Evolutionary conservation across 352 stramenopile species (phyloP).

Genomic region (Globisporangium viniferum): DNA sequence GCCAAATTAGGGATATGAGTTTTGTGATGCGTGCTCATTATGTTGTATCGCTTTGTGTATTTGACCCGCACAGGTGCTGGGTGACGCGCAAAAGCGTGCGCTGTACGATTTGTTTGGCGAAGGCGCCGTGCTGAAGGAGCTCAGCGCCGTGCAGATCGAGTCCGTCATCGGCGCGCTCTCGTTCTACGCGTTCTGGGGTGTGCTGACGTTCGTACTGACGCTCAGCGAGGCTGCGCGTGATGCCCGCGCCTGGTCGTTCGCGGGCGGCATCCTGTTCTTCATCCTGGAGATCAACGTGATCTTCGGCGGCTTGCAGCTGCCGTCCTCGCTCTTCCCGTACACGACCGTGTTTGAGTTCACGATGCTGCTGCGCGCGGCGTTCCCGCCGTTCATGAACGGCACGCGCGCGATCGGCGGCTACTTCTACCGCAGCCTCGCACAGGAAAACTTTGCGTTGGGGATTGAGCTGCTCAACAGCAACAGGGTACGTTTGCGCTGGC

Average conservation of each 20-base stretch:
- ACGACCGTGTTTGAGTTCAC: conserved; percentile 92
- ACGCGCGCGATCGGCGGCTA: conserved; percentile 93
- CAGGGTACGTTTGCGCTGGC: conserved; percentile 31
- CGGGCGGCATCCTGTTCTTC: conserved; percentile 91
- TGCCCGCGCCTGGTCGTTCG: conserved; percentile 93
- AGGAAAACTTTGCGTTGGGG: conserved; percentile 70
- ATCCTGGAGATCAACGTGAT: conserved; percentile 92
- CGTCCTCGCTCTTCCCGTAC: conserved; percentile 62
- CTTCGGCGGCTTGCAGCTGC: conserved; percentile 56
- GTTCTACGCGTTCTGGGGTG: conserved; percentile 95
- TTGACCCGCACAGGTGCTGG: conserved; percentile 32
- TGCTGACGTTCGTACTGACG: conserved; percentile 95
- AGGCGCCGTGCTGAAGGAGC: conserved; percentile 84
- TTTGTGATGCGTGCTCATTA: too few species aligned
- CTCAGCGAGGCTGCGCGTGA: conserved; percentile 87
- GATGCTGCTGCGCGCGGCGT: conserved; percentile 90
- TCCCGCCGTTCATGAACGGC: conserved; percentile 96
- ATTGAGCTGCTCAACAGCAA: conserved; percentile 82
- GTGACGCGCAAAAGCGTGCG: conserved; percentile 90
- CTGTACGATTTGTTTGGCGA: conserved; percentile 97
- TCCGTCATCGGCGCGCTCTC: conserved; percentile 90
- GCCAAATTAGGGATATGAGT: too few species aligned
- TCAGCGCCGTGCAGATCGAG: conserved; percentile 87
- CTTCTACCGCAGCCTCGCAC: conserved; percentile 72
- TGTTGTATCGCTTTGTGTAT: too few species aligned